Evolutionary conservation across 1,139 yeast genomes (phyloP).

Genomic region (Debaryomyces psychrophilus): DNA sequence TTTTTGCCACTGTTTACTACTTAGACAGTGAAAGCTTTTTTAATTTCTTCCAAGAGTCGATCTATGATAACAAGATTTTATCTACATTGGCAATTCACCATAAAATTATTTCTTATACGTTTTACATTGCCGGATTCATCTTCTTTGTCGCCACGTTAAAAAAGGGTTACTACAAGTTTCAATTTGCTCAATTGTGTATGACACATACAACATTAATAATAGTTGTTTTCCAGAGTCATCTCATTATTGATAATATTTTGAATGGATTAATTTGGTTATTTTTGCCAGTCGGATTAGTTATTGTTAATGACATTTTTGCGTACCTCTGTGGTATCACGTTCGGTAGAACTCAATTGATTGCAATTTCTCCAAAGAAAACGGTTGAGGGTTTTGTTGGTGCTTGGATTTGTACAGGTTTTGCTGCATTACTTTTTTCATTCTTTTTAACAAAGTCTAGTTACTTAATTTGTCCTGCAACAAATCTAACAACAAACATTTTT

Average conservation of each 20-base stretch:
- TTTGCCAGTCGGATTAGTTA: constrained; percentile 87
- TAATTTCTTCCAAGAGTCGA: constrained; percentile 53
- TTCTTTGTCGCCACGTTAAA: constrained; percentile 88
- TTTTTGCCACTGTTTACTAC: constrained; percentile 81
- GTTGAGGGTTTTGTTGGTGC: constrained; percentile 98
- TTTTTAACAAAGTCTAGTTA: constrained; percentile 68
- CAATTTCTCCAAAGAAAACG: constrained; percentile 94
- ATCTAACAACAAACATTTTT: constrained; percentile 58
- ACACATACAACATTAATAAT: constrained; percentile 92
- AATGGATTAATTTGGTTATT: constrained; percentile 95
- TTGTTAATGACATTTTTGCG: constrained; percentile 94
- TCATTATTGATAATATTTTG: constrained; percentile 85
- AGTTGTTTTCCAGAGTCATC: constrained; percentile 93
- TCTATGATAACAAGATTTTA: constrained; percentile 48
- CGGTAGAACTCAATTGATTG: constrained; percentile 90
- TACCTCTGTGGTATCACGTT: constrained; percentile 96
- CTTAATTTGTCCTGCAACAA: constrained; percentile 83
- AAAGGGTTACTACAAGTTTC: constrained; percentile 87
- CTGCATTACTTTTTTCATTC: constrained; percentile 68
- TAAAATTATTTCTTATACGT: constrained; percentile 77
- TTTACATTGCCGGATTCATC: constrained; percentile 86
- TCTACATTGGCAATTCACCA: constrained; percentile 64
- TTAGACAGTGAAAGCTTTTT: constrained; percentile 86
- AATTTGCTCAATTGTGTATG: constrained; percentile 89
- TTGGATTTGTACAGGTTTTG: constrained; percentile 87